Conservation (phyloP, 352 stramenopile species). For the Globisporangium iwayamae region DNA sequence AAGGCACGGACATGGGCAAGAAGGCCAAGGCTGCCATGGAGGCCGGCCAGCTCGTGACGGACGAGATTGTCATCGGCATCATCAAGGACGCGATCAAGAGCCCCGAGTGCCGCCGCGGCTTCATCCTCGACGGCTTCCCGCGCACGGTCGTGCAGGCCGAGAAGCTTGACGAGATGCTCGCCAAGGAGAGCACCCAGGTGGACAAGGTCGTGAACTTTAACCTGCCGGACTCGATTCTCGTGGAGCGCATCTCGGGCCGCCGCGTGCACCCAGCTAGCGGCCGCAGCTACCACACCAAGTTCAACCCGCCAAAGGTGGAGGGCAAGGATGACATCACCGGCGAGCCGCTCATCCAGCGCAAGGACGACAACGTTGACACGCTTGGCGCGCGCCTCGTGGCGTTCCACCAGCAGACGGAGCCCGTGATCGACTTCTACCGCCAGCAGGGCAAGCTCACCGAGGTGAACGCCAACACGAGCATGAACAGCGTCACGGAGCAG, state of each 20-base stretch:
- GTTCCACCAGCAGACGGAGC: constrained; percentile 97
- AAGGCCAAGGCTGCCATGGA: constrained; percentile 99
- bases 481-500: constrained; percentile 78
- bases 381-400: constrained; percentile 89
- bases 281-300: constrained; percentile 98
- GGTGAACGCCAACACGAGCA: constrained; percentile 91
- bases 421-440: constrained; percentile 92
- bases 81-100: constrained; percentile 98
- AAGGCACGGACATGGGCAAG: constrained; percentile 96
- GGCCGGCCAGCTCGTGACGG: constrained; percentile 89
- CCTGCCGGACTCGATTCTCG: constrained; percentile 93
- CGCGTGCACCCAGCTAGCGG: constrained; percentile 95
- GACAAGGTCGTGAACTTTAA: constrained; percentile 95
- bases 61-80: constrained; percentile 99
- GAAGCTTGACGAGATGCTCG: constrained; percentile 97
- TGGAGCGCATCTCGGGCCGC: constrained; percentile 96
- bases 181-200: constrained; percentile 81
- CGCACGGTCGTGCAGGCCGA: constrained; percentile 97
- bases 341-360: constrained; percentile 95
- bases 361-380: constrained; percentile 95
- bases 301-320: constrained; percentile 92
- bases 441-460: constrained; percentile 80
- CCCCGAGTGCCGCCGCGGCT: constrained; percentile 96
- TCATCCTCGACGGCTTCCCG: constrained; percentile 99
- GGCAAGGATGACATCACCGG: constrained; percentile 93